Base-by-base conservation (phyloP, 1,139 yeast species). In the Lodderomyces orthopsilosis region DNA sequence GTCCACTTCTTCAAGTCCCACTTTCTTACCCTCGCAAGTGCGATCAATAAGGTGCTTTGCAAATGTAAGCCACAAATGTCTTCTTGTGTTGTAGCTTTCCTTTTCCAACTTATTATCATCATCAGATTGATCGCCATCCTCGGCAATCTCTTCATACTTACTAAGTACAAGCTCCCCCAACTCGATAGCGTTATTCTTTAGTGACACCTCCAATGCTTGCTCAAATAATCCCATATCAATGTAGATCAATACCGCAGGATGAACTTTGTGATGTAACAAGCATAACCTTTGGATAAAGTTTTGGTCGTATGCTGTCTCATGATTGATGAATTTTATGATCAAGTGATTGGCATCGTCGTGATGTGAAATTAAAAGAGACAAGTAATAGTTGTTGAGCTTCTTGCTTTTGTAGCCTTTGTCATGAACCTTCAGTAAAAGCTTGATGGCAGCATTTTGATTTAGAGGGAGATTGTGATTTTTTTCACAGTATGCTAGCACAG, bases 281-380 rank as follows among this genome's bases (percentile, higher is more conserved):
- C 96, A 87, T 34, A 90, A 63, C 44, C 98, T 69, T 37, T 93
- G 63, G 1, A 91, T 79, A 51, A 86, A 87, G 51, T 88, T 90
- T 2, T 81, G 65, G 57, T 90, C 95, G 55, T 76, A 85, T 42
- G 40, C 17, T 39, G 40, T 41, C 3, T 53, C 48, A 41, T 53
- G 55, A 38, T 64, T 66, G 27, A 73, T 53, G 21, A 68, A 56
- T 42, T 60, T 60, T 13, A 62, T 53, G 34, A 66, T 60, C 33
- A 59, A 63, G 42, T 58, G 63, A 12, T 58, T 54, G 70, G 75
- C 46, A 2, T 51, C 46, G 2, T 49, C 40, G 2, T 58, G 51
- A 53, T 79, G 79, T 1, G 85, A 75, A 1, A 91, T 80, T 52
- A 90, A 68, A 45, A 90, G 70, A 23, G 90, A 79, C n/a, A 90